Percentiles rank a stretch among this genome's conserved stretches.
These are phyloP conservation scores for Leishmania gerbilli DNA, from an alignment of 208 protist genomes.

Conservation along the genomic window DNA sequence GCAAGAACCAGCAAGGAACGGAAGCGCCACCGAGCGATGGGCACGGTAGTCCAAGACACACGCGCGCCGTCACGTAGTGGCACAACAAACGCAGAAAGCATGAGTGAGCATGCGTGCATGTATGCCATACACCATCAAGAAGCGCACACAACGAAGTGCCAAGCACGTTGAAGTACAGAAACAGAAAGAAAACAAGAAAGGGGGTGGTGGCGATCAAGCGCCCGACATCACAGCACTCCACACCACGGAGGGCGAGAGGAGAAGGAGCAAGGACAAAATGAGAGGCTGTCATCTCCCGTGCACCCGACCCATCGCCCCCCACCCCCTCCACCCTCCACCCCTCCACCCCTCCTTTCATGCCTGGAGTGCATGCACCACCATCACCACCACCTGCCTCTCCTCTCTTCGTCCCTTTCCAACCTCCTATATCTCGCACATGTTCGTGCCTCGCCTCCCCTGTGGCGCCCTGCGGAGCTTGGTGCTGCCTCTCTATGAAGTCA, in stretches of 20 bases:
- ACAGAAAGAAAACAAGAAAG: background rate
- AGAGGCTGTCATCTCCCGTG: background rate
- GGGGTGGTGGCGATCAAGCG: background rate
- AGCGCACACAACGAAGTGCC: background rate
- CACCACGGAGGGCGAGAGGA: too few species aligned
- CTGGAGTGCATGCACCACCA: background rate
- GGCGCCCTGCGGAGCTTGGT: background rate
- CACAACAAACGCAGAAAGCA: background rate
- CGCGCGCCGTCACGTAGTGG: background rate
- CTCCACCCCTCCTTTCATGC: background rate
- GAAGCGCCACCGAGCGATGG: background rate
- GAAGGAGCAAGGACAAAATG: background rate
- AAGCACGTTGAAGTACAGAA: background rate
- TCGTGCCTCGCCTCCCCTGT: background rate
- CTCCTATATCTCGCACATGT: too few species aligned
- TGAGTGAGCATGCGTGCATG: too few species aligned
- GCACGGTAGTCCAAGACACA: background rate
- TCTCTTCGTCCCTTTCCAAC: background rate
- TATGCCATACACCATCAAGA: background rate
- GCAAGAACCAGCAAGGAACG: background rate
- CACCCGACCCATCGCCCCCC: background rate
- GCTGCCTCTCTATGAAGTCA: constrained; percentile 2
- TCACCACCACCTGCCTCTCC: background rate
- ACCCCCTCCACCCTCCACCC: background rate
- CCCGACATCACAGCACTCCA: background rate